Conservation (phyloP, 768 basidiomycete species). For the Sporobolomyces phaffii region DNA sequence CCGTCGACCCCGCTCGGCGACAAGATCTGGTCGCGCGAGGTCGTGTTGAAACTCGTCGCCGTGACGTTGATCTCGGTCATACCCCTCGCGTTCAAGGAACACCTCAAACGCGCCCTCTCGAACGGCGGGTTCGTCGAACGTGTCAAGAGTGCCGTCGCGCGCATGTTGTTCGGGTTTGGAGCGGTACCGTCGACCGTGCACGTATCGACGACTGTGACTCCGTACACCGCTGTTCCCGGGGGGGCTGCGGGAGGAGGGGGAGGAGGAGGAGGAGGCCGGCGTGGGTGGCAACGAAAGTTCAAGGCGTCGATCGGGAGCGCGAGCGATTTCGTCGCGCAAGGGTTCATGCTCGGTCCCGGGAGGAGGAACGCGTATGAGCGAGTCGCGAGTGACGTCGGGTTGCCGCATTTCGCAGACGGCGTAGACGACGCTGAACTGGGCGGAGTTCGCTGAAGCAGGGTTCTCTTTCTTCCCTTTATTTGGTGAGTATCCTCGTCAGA, state of each 20-base stretch:
- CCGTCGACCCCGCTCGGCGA: conserved; percentile 29
- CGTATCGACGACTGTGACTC: too few relatives aligned
- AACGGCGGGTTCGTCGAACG: conserved; percentile 5
- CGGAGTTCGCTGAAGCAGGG: too few relatives aligned
- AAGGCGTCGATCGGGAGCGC: conserved; percentile 24
- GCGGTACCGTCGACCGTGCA: background rate
- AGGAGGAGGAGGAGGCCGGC: background rate
- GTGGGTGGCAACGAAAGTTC: conserved; percentile 23
- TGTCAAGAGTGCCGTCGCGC: background rate
- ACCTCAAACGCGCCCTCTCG: conserved; percentile 19
- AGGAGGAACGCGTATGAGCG: conserved; percentile 22
- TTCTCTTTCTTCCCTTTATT: too few relatives aligned
- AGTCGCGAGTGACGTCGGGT: conserved; percentile 7
- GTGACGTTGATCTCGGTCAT: conserved; percentile 39
- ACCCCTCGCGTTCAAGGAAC: conserved; percentile 42
- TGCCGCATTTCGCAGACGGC: conserved; percentile 13
- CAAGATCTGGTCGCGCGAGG: conserved; percentile 41
- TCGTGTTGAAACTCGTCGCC: conserved; percentile 40
- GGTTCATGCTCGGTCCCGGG: background rate
- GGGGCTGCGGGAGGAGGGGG: too few relatives aligned
- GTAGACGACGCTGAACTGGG: conserved; percentile 25
- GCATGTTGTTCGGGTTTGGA: conserved; percentile 23
- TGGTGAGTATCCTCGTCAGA: too few relatives aligned
- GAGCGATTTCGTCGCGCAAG: conserved; percentile 15
- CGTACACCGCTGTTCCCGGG: too few relatives aligned